Evolutionary conservation across 768 basidiomycete species (phyloP), one percentile per base, ranked within the genome.

Genomic region (Tremella fuciformis): DNA sequence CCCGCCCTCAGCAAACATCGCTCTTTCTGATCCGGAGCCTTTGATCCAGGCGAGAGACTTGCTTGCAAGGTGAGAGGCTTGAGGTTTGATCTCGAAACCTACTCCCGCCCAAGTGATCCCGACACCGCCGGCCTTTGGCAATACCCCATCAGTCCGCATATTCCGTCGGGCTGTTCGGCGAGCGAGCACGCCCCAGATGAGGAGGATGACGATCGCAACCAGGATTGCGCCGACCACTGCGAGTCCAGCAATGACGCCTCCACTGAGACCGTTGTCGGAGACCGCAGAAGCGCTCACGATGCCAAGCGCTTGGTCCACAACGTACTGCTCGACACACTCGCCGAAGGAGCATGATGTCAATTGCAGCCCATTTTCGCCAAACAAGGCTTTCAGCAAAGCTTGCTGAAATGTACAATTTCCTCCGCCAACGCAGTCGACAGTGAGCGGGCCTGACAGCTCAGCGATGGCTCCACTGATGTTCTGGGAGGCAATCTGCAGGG

Each of bases 161-260:
- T 59, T 60, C 50, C 50, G 81, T 29, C 84, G 78, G n/a, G 89
- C 90, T 18, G 80, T 80, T 34, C 83, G 79, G 70, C 89, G 89
- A 16, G 75, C 73, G 47, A 83, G 55, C 66, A 83, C 82, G 0
- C 90, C 92, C 67, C 86, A 79, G 2, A 81, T 59, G 7, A 96
- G 69, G n/a, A 86, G 76, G 0, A 78, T 74, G 2, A 92, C 75
- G 0, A 86, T 83, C 0, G 84, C 63, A 1, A 82, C 75, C 16
- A 88, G 54, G 44, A 96, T 70, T 0, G 77, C 81, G 6, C 91
- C 88, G 8, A 96, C 85, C 22, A 92, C 88, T 0, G 87, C 90
- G 25, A 97, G 77, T 13, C 93, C 93, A 37, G 88, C 92, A 58
- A 96, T 89, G 21, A 96, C 92, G 1, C 93, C 92, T 0, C 85